A percentile compares a stretch with the other conserved stretches of the same genome.
phyloP scores from a whole-genome alignment of 2,329 filamentous ascomycete genomes.

The Aureobasidium namibiae region DNA sequence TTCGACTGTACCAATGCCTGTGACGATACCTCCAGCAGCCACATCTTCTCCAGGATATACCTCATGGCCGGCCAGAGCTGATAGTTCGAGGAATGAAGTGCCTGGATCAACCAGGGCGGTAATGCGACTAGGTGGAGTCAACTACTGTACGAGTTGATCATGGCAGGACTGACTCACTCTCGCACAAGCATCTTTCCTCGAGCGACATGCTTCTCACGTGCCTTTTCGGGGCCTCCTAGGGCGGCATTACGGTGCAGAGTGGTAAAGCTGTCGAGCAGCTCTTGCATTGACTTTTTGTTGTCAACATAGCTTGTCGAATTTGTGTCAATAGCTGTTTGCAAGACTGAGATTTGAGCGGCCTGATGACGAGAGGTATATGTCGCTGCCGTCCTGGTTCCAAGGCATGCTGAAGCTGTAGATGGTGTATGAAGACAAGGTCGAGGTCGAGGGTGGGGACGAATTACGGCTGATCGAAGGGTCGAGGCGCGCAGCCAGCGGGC shows the following conservation, averaged over 20 bases:
- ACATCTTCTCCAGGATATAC: conserved; percentile 83
- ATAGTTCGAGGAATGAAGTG: conserved; percentile 87
- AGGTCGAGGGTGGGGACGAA: neutral
- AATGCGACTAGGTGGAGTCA: conserved; percentile 45
- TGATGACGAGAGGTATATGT: conserved; percentile 76
- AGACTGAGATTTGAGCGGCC: conserved; percentile 70
- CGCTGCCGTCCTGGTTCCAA: conserved; percentile 33
- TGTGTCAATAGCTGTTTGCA: conserved; percentile 69
- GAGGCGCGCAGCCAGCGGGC: neutral
- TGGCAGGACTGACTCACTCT: conserved; percentile 41
- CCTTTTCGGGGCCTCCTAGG: conserved; percentile 70
- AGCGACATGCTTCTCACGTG: conserved; percentile 76
- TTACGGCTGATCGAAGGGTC: neutral
- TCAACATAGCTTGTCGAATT: conserved; percentile 71
- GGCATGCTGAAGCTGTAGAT: neutral
- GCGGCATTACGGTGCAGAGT: conserved; percentile 53
- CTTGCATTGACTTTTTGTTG: conserved; percentile 69
- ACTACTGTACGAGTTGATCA: neutral
- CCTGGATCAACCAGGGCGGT: conserved; percentile 82
- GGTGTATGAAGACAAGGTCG: neutral
- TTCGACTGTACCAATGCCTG: conserved; percentile 81
- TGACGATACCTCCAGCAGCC: conserved; percentile 83
- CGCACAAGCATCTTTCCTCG: conserved; percentile 91
- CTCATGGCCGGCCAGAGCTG: conserved; percentile 77
- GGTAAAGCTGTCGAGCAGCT: conserved; percentile 61